These are phyloP conservation scores for Elsinoe perseae DNA, from an alignment of 2,329 filamentous ascomycete genomes.

Conservation along the genomic window DNA sequence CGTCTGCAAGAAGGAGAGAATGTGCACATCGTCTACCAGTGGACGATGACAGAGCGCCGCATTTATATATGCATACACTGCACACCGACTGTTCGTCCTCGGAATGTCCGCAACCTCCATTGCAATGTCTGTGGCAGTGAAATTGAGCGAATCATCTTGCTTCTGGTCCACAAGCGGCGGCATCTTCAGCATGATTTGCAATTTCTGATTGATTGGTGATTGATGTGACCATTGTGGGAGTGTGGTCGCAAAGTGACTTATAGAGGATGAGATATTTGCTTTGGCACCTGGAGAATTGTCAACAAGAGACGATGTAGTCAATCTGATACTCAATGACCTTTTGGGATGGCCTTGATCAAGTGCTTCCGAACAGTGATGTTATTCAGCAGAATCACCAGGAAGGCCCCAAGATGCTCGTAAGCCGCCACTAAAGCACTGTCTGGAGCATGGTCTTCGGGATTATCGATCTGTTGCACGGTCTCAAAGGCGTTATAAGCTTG, in stretches of 20 bases:
- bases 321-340: neutral
- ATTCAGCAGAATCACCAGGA: constrained; percentile 26
- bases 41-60: constrained; percentile 74
- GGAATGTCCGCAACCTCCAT: constrained; percentile 51
- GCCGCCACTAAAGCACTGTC: constrained; percentile 23
- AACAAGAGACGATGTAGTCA: neutral
- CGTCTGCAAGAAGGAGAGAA: constrained; percentile 75
- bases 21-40: constrained; percentile 67
- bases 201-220: constrained; percentile 25
- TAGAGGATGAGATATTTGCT: constrained; percentile 24
- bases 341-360: constrained; percentile 10
- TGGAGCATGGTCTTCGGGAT: constrained; percentile 22
- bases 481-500: constrained; percentile 26
- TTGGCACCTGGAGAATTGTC: constrained; percentile 22
- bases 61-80: constrained; percentile 78
- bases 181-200: constrained; percentile 25
- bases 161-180: constrained; percentile 59
- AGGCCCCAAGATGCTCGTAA: constrained; percentile 28
- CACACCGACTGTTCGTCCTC: constrained; percentile 66
- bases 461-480: constrained; percentile 26
- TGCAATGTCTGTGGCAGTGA: constrained; percentile 54
- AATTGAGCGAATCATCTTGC: constrained; percentile 51
- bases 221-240: constrained; percentile 28
- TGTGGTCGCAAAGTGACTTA: constrained; percentile 28
- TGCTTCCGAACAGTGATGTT: constrained; percentile 18